Base-by-base conservation (phyloP, 108 stramenopile genomes). In the Asterionellopsis glacialis region DNA sequence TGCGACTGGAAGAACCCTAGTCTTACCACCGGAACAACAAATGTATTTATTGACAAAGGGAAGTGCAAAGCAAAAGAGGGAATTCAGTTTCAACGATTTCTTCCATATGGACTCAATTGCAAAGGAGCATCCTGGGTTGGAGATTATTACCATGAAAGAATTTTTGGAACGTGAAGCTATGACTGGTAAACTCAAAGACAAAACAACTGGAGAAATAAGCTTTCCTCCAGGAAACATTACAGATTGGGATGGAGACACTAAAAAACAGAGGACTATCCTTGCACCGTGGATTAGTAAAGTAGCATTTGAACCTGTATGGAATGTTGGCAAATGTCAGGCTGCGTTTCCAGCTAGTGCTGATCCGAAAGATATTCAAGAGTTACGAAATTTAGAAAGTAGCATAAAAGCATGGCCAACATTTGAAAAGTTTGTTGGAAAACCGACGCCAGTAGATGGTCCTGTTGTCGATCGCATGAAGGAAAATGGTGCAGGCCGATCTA, bases 1-100 rank as follows among this genome's bases (percentile, higher is more conserved):
- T 64, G 90, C 92, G 23, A 98, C 90, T 74, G 94, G 92, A 9
- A 72, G 97, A 0, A 94, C 83, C 0, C 65, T 98, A 18, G 95
- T 98, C 24, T 67, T 95, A 49, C 87, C 89, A 11, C 56, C 56
- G 2, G 56, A 21, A 16, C 56, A 57, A 22, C n/a, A 33, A n/a
- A 57, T 57, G 56, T 57, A 77, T 83, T 53, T 95, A 79, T 69
- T 73, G 76, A 24, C 68, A 63, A 26, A 61, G 25, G 33, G 59
- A 61, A 4, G 25, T 10, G 15, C 9, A 11, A 56, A 55, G 25
- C 51, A 73, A 70, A 65, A 64, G 15, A 85, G 86, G 51, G 75
- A 68, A 19, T 87, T 94, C 62, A 77, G 61, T 45, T 91, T 88
- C 59, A 72, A 77, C 9, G 85, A 92, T 53, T 93, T 93, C 52